phyloP scores from a whole-genome alignment of 2,329 filamentous ascomycete genomes.

The Cordyceps militaris region DNA sequence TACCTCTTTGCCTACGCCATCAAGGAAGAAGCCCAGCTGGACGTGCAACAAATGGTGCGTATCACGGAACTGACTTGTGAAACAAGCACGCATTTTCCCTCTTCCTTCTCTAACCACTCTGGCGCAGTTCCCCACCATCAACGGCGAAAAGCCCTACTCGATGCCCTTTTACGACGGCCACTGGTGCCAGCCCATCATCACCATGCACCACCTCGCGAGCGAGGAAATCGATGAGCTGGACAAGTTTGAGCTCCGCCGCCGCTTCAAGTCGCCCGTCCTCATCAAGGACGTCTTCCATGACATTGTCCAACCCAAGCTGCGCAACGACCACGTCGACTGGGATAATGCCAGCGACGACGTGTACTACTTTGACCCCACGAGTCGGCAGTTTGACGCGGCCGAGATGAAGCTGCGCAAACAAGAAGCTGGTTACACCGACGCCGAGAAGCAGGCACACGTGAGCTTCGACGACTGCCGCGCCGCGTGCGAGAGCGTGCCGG shows the following conservation, averaged over 20 bases:
- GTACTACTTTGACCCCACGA: constrained; percentile 31
- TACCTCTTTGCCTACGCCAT: constrained; percentile 40
- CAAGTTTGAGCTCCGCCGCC: constrained; percentile 41
- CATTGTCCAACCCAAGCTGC: constrained; percentile 37
- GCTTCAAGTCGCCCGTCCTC: constrained; percentile 27
- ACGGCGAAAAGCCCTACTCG: constrained; percentile 47
- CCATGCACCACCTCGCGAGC: constrained; percentile 48
- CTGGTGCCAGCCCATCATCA: constrained; percentile 50
- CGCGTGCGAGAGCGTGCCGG: constrained; percentile 33
- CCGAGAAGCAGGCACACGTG: constrained; percentile 35
- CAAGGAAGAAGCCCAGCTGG: constrained; percentile 34
- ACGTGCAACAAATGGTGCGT: constrained; percentile 36
- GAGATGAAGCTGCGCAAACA: constrained; percentile 25
- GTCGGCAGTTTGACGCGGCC: constrained; percentile 25
- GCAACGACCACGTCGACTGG: constrained; percentile 39
- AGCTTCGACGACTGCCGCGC: constrained; percentile 36
- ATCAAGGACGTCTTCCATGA: constrained; percentile 42
- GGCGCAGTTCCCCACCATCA: constrained; percentile 43
- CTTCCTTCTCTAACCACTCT: not conserved
- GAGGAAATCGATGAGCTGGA: constrained; percentile 44
- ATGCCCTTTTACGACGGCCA: constrained; percentile 39
- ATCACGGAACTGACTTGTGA: not conserved
- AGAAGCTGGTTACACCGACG: constrained; percentile 25
- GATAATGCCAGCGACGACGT: constrained; percentile 44
- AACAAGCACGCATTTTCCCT: not conserved